Conservation (phyloP, 2,329 filamentous ascomycete genomes). For the Pseudogymnoascus sp. region DNA sequence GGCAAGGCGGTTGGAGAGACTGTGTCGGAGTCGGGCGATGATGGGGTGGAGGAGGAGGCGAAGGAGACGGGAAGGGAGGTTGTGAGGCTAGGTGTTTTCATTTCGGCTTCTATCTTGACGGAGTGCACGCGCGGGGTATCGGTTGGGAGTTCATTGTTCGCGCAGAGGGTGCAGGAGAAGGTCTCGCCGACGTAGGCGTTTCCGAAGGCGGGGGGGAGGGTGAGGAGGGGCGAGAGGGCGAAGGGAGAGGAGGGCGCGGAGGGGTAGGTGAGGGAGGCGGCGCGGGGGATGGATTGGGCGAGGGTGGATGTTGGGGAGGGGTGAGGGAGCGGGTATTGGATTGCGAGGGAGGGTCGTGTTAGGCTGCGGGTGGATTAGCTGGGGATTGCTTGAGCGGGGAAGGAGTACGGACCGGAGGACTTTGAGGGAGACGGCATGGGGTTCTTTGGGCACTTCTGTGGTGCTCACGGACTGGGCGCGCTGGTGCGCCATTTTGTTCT, state of each 20-base stretch:
- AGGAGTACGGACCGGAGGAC: constrained; percentile 49
- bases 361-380: constrained; percentile 46
- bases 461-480: constrained; percentile 19
- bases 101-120: constrained; percentile 79
- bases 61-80: constrained; percentile 58
- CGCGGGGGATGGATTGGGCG: constrained; percentile 28
- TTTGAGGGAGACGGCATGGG: constrained; percentile 71
- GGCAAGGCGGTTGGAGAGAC: constrained; percentile 12
- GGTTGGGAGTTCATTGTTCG: constrained; percentile 69
- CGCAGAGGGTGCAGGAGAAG: constrained; percentile 89
- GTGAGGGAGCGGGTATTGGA: constrained; percentile 56
- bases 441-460: constrained; percentile 50
- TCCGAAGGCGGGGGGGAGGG: constrained; percentile 83
- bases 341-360: constrained; percentile 69
- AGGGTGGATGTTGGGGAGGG: constrained; percentile 34
- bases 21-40: neutral
- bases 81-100: constrained; percentile 72
- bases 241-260: constrained; percentile 35
- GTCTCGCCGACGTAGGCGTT: constrained; percentile 93
- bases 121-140: constrained; percentile 39
- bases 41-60: constrained; percentile 27
- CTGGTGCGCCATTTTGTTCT: constrained; percentile 25
- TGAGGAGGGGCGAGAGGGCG: constrained; percentile 57
- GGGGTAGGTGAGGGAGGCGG: constrained; percentile 69
- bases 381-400: constrained; percentile 4